These are phyloP conservation scores for Exophiala calicioides DNA, from an alignment of 2,329 filamentous ascomycete genomes.

Conservation along the genomic window DNA sequence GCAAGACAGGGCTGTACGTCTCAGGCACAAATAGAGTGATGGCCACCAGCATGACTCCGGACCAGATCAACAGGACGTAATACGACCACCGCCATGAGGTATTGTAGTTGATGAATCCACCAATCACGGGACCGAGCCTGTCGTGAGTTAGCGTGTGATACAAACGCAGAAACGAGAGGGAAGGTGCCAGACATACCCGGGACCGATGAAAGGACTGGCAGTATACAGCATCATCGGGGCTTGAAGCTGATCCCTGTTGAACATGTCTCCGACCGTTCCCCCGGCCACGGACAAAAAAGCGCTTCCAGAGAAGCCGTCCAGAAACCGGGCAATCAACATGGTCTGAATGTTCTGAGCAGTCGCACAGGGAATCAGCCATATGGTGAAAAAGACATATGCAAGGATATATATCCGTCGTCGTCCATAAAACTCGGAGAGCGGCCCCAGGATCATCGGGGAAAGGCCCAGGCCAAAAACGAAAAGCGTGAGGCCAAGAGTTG, in stretches of 20 bases:
- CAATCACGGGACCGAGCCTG: constrained; percentile 29
- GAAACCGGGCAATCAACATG: constrained; percentile 74
- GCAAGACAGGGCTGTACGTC: constrained; percentile 73
- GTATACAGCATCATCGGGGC: constrained; percentile 77
- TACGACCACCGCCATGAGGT: constrained; percentile 73
- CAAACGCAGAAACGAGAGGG: no score
- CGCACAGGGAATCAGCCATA: constrained; percentile 80
- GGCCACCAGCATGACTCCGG: constrained; percentile 57
- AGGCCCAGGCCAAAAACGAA: constrained; percentile 77
- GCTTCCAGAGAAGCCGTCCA: constrained; percentile 55
- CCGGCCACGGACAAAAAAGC: constrained; percentile 72
- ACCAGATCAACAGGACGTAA: constrained; percentile 76
- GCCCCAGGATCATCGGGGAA: constrained; percentile 64
- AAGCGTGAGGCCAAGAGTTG: constrained; percentile 75
- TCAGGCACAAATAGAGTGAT: constrained; percentile 73
- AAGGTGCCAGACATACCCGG: no score
- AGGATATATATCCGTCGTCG: constrained; percentile 76
- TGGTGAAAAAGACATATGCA: constrained; percentile 71
- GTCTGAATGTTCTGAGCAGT: constrained; percentile 80
- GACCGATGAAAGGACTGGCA: constrained; percentile 64
- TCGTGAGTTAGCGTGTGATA: no score
- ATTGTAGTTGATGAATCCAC: constrained; percentile 67
- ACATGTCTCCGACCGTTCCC: constrained; percentile 72
- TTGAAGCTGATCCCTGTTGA: constrained; percentile 63
- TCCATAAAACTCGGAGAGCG: constrained; percentile 76